Base-by-base conservation (phyloP, 2,329 filamentous ascomycete genomes). In the Colletotrichum sp. region DNA sequence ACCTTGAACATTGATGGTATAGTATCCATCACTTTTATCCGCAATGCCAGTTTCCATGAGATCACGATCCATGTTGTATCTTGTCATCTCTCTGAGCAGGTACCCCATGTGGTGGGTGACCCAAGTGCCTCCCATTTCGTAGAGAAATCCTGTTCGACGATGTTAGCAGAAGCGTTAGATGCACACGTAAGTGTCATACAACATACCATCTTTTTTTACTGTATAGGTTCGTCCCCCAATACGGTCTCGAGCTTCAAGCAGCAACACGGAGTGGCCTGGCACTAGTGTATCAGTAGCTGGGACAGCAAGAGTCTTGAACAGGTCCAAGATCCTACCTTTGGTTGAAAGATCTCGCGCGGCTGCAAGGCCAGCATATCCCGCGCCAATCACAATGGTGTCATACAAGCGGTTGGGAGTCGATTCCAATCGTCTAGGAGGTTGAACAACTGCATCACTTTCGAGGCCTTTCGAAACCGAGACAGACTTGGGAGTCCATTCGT, bases 121-220 rank as follows among this genome's bases (percentile, higher is more conserved):
- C 85, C 85, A 88, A 1, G 86, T 87, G 0, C 86, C 86, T 1
- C 86, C 86, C 83, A 88, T 85, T 63, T 87, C 86, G 68, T 83
- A 87, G 1, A 80, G 79, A 30, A 83, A 82, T 0, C 83, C 65
- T 69, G 21, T 12, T 49, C 44, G 18, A 21, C 18, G 39, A n/a
- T 36, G 24, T 49, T 2, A 24, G 12, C 21, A 13, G 15, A n/a
- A 24, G 21, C 26, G 16, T 7, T 34, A 34, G 21, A 18, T 49
- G 64, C 26, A 30, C 21, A 8, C 30, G 49, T 5, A 13, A 28
- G 6, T 52, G 26, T 24, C 39, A 2, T 21, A n/a, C 21, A 9
- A 64, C 62, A 7, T 15, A 59, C 86, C 85, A 9, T 81, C 80
- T 16, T 84, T 82, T 24, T 82, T 81, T 8, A 83, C 80, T 4